phyloP scores from a whole-genome alignment of 495 filamentous ascomycete species.

The Neurospora terricola region DNA sequence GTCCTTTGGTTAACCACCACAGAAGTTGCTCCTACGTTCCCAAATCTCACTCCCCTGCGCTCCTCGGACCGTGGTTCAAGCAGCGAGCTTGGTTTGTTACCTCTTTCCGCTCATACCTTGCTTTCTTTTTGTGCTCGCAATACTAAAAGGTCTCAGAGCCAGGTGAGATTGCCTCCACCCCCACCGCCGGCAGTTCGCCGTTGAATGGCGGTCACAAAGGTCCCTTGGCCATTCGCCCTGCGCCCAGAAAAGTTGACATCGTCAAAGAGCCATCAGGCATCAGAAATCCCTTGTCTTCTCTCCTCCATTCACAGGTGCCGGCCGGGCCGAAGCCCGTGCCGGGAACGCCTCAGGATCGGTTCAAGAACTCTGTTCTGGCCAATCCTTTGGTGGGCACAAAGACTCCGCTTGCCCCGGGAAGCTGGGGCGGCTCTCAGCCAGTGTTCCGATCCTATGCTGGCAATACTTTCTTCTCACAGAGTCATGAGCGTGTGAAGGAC shows the following conservation, averaged over 20 bases:
- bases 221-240: not conserved
- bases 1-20: not conserved
- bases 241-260: not conserved
- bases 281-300: not conserved
- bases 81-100: not conserved
- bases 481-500: not conserved
- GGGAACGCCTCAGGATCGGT: constrained; percentile 9
- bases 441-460: not conserved
- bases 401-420: not conserved
- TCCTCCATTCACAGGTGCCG: not conserved
- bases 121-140: not conserved
- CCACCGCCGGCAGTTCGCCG: not conserved
- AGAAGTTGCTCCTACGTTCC: not conserved
- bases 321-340: not conserved
- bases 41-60: not conserved
- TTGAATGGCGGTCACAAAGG: not conserved
- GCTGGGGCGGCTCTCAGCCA: not conserved
- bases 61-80: not conserved
- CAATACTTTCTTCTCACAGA: not conserved
- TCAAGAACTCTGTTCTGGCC: not conserved
- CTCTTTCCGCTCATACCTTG: not conserved
- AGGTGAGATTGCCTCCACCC: not conserved
- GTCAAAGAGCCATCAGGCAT: not conserved
- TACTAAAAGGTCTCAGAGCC: not conserved
- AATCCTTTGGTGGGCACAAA: not conserved